Evolutionary conservation across 805 yeast species (phyloP), one percentile per base, ranked within the genome.

Genomic region (Starmerella bombi): DNA sequence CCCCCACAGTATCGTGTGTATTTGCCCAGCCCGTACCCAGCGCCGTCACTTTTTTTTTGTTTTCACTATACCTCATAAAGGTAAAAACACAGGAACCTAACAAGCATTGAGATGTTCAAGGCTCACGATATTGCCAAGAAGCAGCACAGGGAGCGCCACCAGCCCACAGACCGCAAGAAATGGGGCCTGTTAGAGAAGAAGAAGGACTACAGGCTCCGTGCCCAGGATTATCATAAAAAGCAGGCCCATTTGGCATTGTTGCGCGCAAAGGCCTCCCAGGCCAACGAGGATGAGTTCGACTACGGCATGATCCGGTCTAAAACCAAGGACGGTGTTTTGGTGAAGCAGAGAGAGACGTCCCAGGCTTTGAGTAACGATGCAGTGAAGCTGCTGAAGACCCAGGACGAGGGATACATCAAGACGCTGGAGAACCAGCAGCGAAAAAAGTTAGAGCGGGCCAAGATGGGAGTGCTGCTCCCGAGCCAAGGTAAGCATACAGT

Each of bases 251-350:
- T 91, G 38, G 81, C 80, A 61, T 68, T 78, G 1, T 69, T 91
- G 43, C 74, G 80, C 50, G 66, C 68, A 32, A 88, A 84, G 57
- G 93, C 81, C 2, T 64, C 69, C 28, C 68, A 69, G 34, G 71
- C 84, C 51, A 91, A 91, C 58, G 93, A 93, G 14, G 98, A 91
- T 69, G 98, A 91, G 61, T 91, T 80, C 64, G 85, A 88, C 60
- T 94, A 84, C 72, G 91, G 84, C 17, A 91, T 91, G 98, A 72
- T 77, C 25, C 66, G 70, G 12, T 70, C 68, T 52, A 75, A 91
- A 4, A 93, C 84, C 48, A 62, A 67, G 2, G 64, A 70, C 9
- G 96, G 96, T 1, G 67, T 81, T 7, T 54, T 80, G 36, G 64
- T 75, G 1, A 82, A 81, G 18, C 40, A 47, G 25, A 67, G 93